Conservation (phyloP, 2,329 filamentous ascomycete genomes). For the Camillea tinctor region DNA sequence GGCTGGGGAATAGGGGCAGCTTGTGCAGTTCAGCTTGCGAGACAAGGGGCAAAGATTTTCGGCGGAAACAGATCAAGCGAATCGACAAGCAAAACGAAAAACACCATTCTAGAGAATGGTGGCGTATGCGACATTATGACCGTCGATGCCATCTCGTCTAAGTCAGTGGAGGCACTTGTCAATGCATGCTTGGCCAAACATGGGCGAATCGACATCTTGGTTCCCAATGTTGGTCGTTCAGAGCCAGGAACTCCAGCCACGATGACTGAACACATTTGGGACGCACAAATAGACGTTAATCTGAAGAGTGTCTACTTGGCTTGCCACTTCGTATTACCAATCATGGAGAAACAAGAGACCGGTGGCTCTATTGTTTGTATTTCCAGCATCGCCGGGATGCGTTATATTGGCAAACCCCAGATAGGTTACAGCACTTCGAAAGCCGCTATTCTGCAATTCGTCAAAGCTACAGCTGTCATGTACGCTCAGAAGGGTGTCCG, state of each 20-base stretch:
- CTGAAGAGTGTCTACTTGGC: slow-evolving; percentile 55
- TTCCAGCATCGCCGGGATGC: slow-evolving; percentile 50
- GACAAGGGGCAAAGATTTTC: slow-evolving; percentile 9
- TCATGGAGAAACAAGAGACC: slow-evolving; percentile 49
- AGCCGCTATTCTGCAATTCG: slow-evolving; percentile 51
- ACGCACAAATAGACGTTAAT: slow-evolving; percentile 53
- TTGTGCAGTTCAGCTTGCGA: slow-evolving; percentile 8
- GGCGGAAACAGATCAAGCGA: slow-evolving; percentile 9
- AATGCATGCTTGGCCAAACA: slow-evolving; percentile 7
- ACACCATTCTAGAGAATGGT: slow-evolving; percentile 7
- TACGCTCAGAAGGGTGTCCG: slow-evolving; percentile 47
- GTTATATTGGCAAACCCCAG: slow-evolving; percentile 50
- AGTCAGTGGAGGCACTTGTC: slow-evolving; percentile 4
- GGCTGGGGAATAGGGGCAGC: slow-evolving; percentile 12
- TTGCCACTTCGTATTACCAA: slow-evolving; percentile 50
- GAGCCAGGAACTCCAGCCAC: slow-evolving; percentile 11
- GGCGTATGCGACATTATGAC: slow-evolving; percentile 7
- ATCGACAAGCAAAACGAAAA: slow-evolving; percentile 3
- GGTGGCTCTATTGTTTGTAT: slow-evolving; percentile 46
- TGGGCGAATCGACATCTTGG: slow-evolving; percentile 11
- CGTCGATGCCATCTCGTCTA: slow-evolving; percentile 10
- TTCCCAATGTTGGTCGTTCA: slow-evolving; percentile 9
- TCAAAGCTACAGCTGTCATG: slow-evolving; percentile 48
- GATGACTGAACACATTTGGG: slow-evolving; percentile 45
- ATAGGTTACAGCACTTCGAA: slow-evolving; percentile 40